phyloP scores from a whole-genome alignment of 495 filamentous ascomycete species.

The Melanomma pulvis-pyrius region DNA sequence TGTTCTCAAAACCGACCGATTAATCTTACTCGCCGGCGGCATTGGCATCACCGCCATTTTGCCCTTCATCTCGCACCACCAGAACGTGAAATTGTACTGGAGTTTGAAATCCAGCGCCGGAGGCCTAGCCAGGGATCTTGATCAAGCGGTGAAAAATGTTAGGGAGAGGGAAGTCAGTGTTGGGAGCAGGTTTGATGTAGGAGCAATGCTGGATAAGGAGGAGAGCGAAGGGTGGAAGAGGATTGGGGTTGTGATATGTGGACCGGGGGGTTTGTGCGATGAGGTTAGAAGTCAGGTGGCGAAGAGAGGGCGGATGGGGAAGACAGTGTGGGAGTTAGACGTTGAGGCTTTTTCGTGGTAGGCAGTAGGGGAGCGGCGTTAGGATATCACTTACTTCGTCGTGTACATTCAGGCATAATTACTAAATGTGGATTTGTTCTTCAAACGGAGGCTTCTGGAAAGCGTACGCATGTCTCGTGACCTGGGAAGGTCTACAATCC shows the following conservation, averaged over 20 bases:
- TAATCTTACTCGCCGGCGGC: constrained; percentile 52
- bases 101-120: constrained; percentile 14
- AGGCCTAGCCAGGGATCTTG: constrained; percentile 37
- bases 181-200: constrained; percentile 42
- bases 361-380: no score
- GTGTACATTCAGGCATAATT: no score
- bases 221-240: constrained; percentile 41
- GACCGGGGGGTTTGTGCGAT: constrained; percentile 42
- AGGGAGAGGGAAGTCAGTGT: constrained; percentile 43
- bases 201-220: constrained; percentile 40
- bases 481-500: no score
- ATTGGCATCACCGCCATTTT: constrained; percentile 51
- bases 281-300: constrained; percentile 30
- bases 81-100: constrained; percentile 49
- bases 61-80: constrained; percentile 37
- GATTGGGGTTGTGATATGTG: constrained; percentile 50
- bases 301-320: neutral
- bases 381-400: no score
- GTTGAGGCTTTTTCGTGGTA: constrained; percentile 27
- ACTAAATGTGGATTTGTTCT: no score
- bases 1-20: constrained; percentile 22
- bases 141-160: constrained; percentile 31
- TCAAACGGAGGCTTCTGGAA: no score
- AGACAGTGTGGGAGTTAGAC: constrained; percentile 26
- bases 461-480: no score